These are phyloP conservation scores for Suhomyces bolitotheri DNA, from an alignment of 1,139 yeast genomes.

Conservation along the genomic window DNA sequence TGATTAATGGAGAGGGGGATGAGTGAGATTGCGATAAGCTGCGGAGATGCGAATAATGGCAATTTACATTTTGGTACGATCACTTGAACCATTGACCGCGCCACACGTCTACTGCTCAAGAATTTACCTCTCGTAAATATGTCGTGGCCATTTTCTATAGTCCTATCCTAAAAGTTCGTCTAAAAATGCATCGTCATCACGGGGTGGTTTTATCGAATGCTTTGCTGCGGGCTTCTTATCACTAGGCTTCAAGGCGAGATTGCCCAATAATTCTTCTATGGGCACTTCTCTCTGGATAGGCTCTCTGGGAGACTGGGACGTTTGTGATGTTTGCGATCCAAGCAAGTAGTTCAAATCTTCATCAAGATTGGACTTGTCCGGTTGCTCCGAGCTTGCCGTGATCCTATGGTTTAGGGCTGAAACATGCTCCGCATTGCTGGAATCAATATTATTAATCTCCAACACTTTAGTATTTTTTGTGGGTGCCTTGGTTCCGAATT, in stretches of 20 bases:
- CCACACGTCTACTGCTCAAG: too few relatives aligned
- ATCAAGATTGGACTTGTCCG: constrained; percentile 18
- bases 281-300: not conserved
- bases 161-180: constrained; percentile 20
- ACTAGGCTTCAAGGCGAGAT: constrained; percentile 2
- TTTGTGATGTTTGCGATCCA: constrained; percentile 11
- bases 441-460: constrained; percentile 40
- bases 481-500: constrained; percentile 21
- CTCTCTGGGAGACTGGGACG: not conserved
- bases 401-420: constrained; percentile 30
- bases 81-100: too few relatives aligned
- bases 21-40: not conserved
- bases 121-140: too few relatives aligned
- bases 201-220: constrained; percentile 1
- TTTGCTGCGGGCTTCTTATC: not conserved
- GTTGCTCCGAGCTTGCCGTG: constrained; percentile 7
- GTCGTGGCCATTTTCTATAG: too few relatives aligned
- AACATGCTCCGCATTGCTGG: constrained; percentile 26
- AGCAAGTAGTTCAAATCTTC: constrained; percentile 20
- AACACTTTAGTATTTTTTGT: constrained; percentile 26
- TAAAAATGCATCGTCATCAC: constrained; percentile 17
- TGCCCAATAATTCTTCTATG: constrained; percentile 5
- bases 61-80: too few relatives aligned
- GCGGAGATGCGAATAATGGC: not conserved
- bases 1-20: constrained; percentile 1